A percentile compares a stretch with the other conserved stretches of the same genome.
Evolutionary conservation across 2,329 filamentous ascomycete genomes (phyloP).

Genomic region (Fonsecaea monophora): DNA sequence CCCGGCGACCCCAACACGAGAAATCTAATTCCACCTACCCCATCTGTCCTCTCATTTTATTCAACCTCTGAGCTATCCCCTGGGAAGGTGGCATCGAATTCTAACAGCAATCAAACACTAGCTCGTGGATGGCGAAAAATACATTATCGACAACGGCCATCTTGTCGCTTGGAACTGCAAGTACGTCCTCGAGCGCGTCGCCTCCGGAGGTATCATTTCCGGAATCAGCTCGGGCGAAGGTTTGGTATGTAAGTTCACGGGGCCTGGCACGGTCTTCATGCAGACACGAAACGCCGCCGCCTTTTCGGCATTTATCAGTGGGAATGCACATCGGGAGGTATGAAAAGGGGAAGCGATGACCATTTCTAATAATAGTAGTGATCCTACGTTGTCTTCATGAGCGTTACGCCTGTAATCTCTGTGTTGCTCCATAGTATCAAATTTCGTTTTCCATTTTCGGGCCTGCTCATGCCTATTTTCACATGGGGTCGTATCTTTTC

Average conservation of each 20-base stretch:
- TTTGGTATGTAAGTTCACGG: slow-evolving; percentile 91
- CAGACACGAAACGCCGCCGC: slow-evolving; percentile 85
- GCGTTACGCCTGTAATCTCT: slow-evolving; percentile 2
- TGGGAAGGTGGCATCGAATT: neutral
- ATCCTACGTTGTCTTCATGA: neutral
- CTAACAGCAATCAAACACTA: slow-evolving; percentile 31
- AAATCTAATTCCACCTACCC: no score
- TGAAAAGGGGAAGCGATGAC: slow-evolving; percentile 12
- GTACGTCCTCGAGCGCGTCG: slow-evolving; percentile 86
- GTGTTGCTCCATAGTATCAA: neutral
- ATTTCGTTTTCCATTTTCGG: slow-evolving; percentile 4
- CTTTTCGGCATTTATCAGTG: slow-evolving; percentile 56
- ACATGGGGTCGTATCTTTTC: neutral
- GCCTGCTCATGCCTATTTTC: neutral
- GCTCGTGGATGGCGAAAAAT: slow-evolving; percentile 73
- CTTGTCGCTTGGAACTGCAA: slow-evolving; percentile 97
- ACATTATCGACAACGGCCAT: slow-evolving; percentile 91
- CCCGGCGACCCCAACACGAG: neutral
- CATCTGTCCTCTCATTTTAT: slow-evolving; percentile 3
- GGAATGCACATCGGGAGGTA: slow-evolving; percentile 19
- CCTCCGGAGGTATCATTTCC: slow-evolving; percentile 93
- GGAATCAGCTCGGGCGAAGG: slow-evolving; percentile 82
- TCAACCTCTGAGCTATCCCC: neutral
- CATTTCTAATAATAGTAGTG: slow-evolving; percentile 5
- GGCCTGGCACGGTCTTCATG: slow-evolving; percentile 86